phyloP scores from a whole-genome alignment of 306 rosid genomes.

The Erythrophleum fordii region DNA sequence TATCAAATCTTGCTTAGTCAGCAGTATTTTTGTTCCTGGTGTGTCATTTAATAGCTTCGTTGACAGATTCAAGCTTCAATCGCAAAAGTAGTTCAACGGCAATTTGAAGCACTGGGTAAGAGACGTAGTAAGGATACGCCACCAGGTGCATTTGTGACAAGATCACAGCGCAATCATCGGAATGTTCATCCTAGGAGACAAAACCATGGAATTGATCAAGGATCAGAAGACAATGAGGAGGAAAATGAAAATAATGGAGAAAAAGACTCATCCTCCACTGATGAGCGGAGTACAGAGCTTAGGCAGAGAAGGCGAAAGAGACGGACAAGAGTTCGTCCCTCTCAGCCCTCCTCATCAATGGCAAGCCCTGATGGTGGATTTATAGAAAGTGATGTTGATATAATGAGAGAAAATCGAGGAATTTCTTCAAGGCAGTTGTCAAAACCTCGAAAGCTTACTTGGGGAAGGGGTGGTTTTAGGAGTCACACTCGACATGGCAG shows the following conservation, averaged over 20 bases:
- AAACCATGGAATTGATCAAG: constrained; percentile 60
- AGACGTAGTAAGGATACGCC: constrained; percentile 72
- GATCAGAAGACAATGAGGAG: constrained; percentile 82
- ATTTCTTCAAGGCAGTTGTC: constrained; percentile 61
- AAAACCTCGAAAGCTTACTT: constrained; percentile 78
- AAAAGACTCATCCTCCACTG: constrained; percentile 76
- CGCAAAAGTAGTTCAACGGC: constrained; percentile 76
- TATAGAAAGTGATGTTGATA: constrained; percentile 70
- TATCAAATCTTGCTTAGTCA: background rate
- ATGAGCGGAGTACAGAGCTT: constrained; percentile 63
- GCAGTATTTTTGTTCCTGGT: constrained; percentile 17
- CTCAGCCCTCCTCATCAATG: constrained; percentile 80
- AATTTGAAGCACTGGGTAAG: constrained; percentile 87
- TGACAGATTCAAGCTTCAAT: constrained; percentile 60
- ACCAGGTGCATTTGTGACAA: constrained; percentile 52
- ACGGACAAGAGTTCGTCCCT: constrained; percentile 60
- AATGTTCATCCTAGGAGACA: constrained; percentile 64
- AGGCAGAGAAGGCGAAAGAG: constrained; percentile 71
- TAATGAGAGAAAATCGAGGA: constrained; percentile 65
- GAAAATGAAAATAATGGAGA: constrained; percentile 63
- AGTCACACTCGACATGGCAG: constrained; percentile 85
- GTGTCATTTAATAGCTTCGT: constrained; percentile 25
- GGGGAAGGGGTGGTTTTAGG: constrained; percentile 96
- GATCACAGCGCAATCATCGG: constrained; percentile 74
- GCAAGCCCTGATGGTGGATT: constrained; percentile 70